A percentile compares a stretch with the other conserved stretches of the same genome.
Conservation (phyloP, 2,329 filamentous ascomycete species). For the Ophiostoma himal-ulmi region DNA sequence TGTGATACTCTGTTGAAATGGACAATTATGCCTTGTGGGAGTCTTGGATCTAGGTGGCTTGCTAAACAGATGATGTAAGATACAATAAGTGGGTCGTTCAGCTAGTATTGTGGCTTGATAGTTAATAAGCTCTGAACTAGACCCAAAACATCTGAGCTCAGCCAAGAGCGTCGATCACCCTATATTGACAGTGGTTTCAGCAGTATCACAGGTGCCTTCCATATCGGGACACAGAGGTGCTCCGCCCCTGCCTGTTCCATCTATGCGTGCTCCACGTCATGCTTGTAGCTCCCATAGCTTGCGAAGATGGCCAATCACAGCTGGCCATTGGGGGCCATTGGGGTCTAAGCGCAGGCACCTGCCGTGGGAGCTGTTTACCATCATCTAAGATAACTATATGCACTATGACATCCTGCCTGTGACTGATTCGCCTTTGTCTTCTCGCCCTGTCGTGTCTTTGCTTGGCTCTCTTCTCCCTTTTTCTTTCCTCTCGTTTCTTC, state of each 20-base stretch:
- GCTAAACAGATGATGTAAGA: no score
- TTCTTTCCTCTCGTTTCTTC: background rate
- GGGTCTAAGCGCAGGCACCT: constrained; percentile 18
- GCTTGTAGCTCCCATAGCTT: background rate
- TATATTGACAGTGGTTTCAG: background rate
- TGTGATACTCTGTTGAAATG: no score
- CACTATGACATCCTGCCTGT: constrained; percentile 12
- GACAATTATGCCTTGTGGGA: no score
- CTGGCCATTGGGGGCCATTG: background rate
- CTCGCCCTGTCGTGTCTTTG: background rate
- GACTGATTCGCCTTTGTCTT: constrained; percentile 3
- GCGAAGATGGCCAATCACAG: constrained; percentile 10
- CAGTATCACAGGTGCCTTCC: background rate
- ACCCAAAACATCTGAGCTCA: no score
- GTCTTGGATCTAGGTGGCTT: no score
- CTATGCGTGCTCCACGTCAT: background rate
- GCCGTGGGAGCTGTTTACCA: constrained; percentile 10
- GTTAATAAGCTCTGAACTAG: no score
- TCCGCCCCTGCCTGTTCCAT: background rate
- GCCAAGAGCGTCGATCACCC: no score
- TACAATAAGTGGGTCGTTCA: no score
- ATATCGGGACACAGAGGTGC: background rate
- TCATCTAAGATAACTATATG: constrained; percentile 12
- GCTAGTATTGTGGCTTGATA: no score
- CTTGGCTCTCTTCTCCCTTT: background rate